A percentile compares a stretch with the other conserved stretches of the same genome.
Conservation (phyloP, 2,329 filamentous ascomycete genomes). For the Calonectria fujianensis region DNA sequence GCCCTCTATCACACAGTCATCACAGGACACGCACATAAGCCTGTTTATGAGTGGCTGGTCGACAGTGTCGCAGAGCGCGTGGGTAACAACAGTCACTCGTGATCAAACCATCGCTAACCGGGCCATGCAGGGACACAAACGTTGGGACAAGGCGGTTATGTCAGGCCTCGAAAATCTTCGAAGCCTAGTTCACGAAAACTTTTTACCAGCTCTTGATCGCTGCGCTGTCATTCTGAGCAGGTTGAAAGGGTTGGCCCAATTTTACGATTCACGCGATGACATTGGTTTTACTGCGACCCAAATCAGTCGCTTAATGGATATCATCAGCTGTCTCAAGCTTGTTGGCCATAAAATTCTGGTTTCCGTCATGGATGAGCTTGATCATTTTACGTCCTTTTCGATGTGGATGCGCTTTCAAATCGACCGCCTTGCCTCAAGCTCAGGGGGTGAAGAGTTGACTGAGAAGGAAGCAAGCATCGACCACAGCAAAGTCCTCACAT, state of each 20-base stretch:
- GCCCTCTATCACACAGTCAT: constrained; percentile 89
- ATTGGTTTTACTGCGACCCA: constrained; percentile 80
- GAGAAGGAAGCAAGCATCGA: constrained; percentile 88
- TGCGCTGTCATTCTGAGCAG: constrained; percentile 87
- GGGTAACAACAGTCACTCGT: constrained; percentile 55
- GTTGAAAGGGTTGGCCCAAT: constrained; percentile 88
- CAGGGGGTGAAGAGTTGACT: constrained; percentile 80
- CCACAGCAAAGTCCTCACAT: constrained; percentile 81
- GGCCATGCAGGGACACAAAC: constrained; percentile 83
- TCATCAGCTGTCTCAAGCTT: constrained; percentile 83
- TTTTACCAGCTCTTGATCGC: constrained; percentile 91
- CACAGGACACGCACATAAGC: constrained; percentile 85
- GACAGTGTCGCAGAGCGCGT: constrained; percentile 88
- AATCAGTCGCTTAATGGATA: constrained; percentile 80
- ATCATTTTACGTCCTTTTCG: constrained; percentile 86
- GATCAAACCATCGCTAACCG: constrained; percentile 44
- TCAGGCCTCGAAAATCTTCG: constrained; percentile 86
- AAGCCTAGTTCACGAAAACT: constrained; percentile 87
- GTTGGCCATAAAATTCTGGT: constrained; percentile 84
- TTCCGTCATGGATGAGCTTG: constrained; percentile 83
- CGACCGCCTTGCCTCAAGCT: constrained; percentile 80
- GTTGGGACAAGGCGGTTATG: constrained; percentile 93
- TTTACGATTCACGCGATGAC: constrained; percentile 79
- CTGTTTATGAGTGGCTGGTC: constrained; percentile 90
- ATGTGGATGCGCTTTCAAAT: constrained; percentile 90